Conservation (phyloP, 805 yeast species). For the Lachancea sp. region DNA sequence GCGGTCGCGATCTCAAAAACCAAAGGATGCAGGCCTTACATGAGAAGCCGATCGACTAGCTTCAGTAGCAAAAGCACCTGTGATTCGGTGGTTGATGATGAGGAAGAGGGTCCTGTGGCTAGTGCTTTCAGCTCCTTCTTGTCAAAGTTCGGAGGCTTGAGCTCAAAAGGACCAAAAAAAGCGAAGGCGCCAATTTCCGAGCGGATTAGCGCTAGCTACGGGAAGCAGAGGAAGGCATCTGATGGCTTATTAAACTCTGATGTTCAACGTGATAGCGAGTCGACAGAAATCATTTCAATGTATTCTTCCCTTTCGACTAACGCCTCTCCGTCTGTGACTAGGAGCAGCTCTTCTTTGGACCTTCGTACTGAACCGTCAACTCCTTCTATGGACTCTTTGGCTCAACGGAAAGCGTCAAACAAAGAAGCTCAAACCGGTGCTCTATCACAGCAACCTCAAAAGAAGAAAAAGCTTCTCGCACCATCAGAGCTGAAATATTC, state of each 20-base stretch:
- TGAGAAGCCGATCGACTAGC: constrained; percentile 1
- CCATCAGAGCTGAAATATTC: constrained; percentile 21
- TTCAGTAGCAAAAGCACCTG: constrained; percentile 2
- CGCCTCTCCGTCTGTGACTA: constrained; percentile 13
- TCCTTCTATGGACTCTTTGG: background rate
- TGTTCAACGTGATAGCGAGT: constrained; percentile 9
- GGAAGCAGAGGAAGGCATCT: background rate
- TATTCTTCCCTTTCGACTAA: constrained; percentile 18
- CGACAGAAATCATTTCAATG: constrained; percentile 20
- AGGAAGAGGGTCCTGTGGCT: constrained; percentile 10
- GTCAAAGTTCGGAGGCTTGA: constrained; percentile 12
- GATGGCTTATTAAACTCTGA: background rate
- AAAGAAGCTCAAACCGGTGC: constrained; percentile 1
- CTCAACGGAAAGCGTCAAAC: background rate
- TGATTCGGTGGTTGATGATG: constrained; percentile 6
- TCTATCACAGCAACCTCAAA: constrained; percentile 1
- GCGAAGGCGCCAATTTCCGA: background rate
- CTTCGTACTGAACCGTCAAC: constrained; percentile 7
- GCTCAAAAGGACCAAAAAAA: constrained; percentile 2
- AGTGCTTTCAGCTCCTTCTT: constrained; percentile 18
- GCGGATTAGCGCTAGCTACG: background rate
- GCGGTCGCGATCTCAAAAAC: background rate
- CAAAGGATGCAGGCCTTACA: background rate
- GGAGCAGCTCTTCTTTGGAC: constrained; percentile 16
- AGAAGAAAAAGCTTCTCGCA: constrained; percentile 18